Evolutionary conservation across 495 filamentous ascomycete species (phyloP).

Genomic region (Lasiosphaeria ovina): DNA sequence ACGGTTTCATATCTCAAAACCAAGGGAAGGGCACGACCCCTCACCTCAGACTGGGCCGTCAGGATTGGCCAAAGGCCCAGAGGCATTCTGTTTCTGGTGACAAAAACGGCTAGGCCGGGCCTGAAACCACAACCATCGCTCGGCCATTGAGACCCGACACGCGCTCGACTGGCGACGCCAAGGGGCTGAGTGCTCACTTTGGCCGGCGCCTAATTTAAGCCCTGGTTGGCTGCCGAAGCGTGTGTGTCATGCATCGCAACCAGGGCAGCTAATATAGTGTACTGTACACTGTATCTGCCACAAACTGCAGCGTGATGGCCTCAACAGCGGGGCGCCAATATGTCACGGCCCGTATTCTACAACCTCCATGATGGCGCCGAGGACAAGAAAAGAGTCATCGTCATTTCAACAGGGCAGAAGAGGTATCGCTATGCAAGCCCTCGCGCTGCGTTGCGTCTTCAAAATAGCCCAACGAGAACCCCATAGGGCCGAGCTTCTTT

Average conservation of each 20-base stretch:
- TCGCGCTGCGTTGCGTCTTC: too few species aligned
- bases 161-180: background rate
- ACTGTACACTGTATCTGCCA: background rate
- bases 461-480: background rate
- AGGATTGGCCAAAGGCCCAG: constrained; percentile 8
- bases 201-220: constrained; percentile 22
- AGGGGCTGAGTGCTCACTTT: background rate
- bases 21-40: background rate
- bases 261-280: background rate
- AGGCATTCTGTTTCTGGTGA: constrained; percentile 7
- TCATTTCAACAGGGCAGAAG: too few species aligned
- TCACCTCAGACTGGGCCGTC: background rate
- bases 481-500: background rate
- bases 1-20: constrained; percentile 3
- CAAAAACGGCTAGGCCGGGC: constrained; percentile 7
- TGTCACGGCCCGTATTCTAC: background rate
- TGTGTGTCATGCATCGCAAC: constrained; percentile 18
- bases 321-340: background rate
- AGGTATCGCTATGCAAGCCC: too few species aligned
- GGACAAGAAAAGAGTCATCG: too few species aligned
- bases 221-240: constrained; percentile 20
- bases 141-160: constrained; percentile 17
- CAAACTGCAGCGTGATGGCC: constrained; percentile 12
- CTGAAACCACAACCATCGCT: constrained; percentile 8
- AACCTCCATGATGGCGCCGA: background rate